phyloP scores from a whole-genome alignment of 257 asterid species.

The Mentha longifolia region DNA sequence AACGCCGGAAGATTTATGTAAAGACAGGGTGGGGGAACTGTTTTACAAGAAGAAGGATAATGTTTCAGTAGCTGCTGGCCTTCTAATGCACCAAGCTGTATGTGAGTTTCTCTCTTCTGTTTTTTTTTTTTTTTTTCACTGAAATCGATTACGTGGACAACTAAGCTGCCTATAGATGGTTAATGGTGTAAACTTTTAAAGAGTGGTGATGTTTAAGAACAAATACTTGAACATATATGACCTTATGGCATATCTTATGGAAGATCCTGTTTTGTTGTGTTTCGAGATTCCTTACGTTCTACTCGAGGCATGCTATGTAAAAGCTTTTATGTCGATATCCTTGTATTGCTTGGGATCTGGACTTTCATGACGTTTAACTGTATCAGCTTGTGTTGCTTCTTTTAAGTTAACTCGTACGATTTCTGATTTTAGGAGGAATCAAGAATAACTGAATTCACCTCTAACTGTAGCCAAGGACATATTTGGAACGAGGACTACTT shows the following conservation, averaged over 20 bases:
- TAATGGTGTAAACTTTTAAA: neutral
- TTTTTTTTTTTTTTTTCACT: no score
- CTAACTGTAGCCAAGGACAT: neutral
- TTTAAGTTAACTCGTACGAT: neutral
- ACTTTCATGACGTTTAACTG: neutral
- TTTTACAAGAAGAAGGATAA: constrained; percentile 55
- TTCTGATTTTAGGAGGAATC: neutral
- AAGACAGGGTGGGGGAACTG: constrained; percentile 58
- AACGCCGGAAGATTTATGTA: constrained; percentile 38
- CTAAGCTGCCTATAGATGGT: no score
- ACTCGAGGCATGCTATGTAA: neutral
- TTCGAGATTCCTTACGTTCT: neutral
- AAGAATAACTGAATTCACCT: neutral
- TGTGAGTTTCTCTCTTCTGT: constrained; percentile 67
- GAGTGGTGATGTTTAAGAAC: neutral
- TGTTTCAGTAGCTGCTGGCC: constrained; percentile 97
- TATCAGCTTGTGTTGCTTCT: neutral
- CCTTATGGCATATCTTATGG: no score
- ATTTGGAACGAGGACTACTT: neutral
- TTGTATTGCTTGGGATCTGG: neutral
- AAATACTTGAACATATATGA: neutral
- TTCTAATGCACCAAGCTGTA: constrained; percentile 94
- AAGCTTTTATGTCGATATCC: neutral
- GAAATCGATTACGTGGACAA: no score
- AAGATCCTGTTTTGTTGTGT: neutral